These are phyloP conservation scores for Mycena leptocephala DNA, from an alignment of 768 basidiomycete species.

Conservation along the genomic window DNA sequence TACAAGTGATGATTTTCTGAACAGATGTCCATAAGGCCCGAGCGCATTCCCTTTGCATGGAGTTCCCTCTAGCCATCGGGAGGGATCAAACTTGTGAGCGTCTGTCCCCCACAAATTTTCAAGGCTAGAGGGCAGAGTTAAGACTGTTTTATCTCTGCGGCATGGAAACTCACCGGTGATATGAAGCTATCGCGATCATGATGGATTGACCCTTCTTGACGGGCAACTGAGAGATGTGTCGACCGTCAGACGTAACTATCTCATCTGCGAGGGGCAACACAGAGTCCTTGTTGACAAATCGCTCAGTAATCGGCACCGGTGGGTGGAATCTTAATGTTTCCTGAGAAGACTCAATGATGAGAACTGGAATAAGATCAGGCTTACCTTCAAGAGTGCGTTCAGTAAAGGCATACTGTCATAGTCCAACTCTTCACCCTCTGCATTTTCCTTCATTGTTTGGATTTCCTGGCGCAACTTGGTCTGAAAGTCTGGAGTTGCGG, in stretches of 20 bases:
- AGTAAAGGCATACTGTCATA: neutral
- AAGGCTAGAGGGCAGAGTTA: neutral
- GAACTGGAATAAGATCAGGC: neutral
- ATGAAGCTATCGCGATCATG: neutral
- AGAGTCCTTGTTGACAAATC: conserved; percentile 1
- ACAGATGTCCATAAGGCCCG: conserved; percentile 9
- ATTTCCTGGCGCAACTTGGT: neutral
- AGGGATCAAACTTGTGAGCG: neutral
- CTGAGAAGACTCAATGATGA: neutral
- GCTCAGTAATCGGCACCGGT: neutral
- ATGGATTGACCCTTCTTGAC: conserved; percentile 6
- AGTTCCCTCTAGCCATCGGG: neutral
- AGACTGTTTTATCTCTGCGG: neutral
- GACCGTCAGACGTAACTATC: neutral
- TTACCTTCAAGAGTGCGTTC: neutral
- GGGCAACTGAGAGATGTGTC: neutral
- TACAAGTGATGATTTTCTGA: neutral
- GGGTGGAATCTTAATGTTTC: conserved; percentile 1
- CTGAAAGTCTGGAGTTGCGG: neutral
- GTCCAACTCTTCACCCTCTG: neutral
- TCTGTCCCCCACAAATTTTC: conserved; percentile 2
- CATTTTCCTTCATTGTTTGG: neutral
- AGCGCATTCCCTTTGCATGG: conserved; percentile 8
- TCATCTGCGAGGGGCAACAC: neutral
- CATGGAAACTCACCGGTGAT: neutral